phyloP scores from a whole-genome alignment of 352 stramenopile genomes.

The Pythium scleroteichum region DNA sequence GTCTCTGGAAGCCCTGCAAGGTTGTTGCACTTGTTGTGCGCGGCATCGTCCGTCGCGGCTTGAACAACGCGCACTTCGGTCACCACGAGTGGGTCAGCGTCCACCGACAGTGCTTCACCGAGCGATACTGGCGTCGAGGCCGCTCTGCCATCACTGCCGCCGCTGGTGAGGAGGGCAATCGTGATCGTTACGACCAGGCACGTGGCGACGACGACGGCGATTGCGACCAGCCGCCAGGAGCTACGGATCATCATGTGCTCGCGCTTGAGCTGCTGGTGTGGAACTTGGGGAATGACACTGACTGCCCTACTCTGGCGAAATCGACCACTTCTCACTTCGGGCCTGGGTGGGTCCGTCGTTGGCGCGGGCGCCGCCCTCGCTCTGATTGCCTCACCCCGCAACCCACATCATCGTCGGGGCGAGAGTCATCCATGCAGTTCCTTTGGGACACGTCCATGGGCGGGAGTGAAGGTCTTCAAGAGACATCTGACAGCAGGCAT shows the following conservation, averaged over 20 bases:
- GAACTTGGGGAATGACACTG: background rate
- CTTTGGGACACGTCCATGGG: background rate
- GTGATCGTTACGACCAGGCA: slow-evolving; percentile 3
- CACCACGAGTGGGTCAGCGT: slow-evolving; percentile 16
- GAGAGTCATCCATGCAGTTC: background rate
- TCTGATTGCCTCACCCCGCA: too few species aligned
- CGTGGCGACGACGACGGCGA: slow-evolving; percentile 1
- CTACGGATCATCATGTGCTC: background rate
- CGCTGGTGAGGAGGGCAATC: background rate
- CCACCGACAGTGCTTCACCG: background rate
- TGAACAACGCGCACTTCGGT: slow-evolving; percentile 18
- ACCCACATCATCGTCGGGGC: too few species aligned
- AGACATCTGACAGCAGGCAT: background rate
- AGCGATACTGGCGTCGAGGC: background rate
- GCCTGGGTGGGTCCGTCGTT: too few species aligned
- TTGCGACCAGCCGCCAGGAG: background rate
- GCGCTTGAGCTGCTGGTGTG: background rate
- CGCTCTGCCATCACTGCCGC: background rate
- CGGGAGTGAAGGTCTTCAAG: background rate
- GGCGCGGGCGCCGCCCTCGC: too few species aligned
- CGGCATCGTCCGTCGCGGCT: slow-evolving; percentile 3
- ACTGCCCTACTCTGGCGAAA: background rate
- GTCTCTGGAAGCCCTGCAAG: background rate
- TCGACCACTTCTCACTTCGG: too few species aligned
- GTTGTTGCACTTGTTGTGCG: slow-evolving; percentile 8